Percentiles rank a stretch among this genome's conserved stretches.
Evolutionary conservation across 257 asterid genomes (phyloP).

Genomic region (Catharanthus roseus): DNA sequence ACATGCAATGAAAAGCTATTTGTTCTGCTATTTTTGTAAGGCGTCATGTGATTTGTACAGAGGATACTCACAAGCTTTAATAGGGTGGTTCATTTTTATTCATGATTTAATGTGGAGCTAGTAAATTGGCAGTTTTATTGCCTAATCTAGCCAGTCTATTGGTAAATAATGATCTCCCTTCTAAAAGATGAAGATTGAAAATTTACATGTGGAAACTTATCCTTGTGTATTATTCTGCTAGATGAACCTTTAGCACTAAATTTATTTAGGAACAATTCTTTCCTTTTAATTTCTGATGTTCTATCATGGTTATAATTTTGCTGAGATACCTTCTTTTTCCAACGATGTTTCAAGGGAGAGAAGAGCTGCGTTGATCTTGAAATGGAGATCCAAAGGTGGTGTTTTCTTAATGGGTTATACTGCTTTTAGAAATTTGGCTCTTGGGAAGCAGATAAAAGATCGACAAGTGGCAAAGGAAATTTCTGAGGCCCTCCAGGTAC

Average conservation of each 20-base stretch:
- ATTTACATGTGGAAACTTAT: neutral
- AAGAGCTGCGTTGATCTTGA: constrained; percentile 62
- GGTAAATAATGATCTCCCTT: neutral
- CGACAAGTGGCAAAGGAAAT: constrained; percentile 76
- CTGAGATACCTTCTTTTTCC: constrained; percentile 4
- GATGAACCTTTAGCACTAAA: neutral
- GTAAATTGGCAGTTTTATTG: neutral
- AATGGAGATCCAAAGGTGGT: constrained; percentile 93
- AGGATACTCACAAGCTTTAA: neutral
- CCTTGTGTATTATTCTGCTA: neutral
- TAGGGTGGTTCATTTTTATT: neutral
- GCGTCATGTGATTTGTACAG: neutral
- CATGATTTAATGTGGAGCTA: neutral
- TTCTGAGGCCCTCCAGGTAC: constrained; percentile 76
- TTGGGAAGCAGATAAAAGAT: constrained; percentile 87
- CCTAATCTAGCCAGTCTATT: neutral
- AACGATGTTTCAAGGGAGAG: constrained; percentile 54
- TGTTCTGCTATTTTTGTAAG: neutral
- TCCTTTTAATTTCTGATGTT: neutral
- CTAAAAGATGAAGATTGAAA: neutral
- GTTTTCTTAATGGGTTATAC: constrained; percentile 80
- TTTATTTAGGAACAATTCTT: neutral
- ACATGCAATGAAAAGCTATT: neutral
- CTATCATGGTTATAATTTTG: constrained; percentile 7
- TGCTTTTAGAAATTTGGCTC: constrained; percentile 81